Conservation (phyloP, 805 yeast species). For the Lachancea meyersii region DNA sequence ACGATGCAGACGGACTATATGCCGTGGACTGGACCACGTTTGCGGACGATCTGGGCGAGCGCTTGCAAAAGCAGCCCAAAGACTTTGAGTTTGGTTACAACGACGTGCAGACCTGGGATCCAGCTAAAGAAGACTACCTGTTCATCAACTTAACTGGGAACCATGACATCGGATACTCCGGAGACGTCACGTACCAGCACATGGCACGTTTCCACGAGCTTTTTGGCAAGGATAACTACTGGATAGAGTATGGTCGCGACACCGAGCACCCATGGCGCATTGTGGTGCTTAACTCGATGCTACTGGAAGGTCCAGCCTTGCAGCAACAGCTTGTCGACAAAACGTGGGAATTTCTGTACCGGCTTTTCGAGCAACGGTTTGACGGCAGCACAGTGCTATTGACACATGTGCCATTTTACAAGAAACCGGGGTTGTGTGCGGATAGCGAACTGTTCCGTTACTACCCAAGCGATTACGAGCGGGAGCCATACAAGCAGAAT, state of each 20-base stretch:
- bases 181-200: slow-evolving; percentile 90
- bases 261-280: slow-evolving; percentile 75
- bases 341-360: slow-evolving; percentile 69
- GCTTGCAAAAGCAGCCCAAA: slow-evolving; percentile 21
- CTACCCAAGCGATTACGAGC: slow-evolving; percentile 47
- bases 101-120: slow-evolving; percentile 64
- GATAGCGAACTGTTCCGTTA: slow-evolving; percentile 76
- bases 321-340: slow-evolving; percentile 62
- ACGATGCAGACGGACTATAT: slow-evolving; percentile 26
- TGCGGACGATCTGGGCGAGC: slow-evolving; percentile 23
- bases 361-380: slow-evolving; percentile 49
- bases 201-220: slow-evolving; percentile 66
- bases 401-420: slow-evolving; percentile 87
- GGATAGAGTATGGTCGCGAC: slow-evolving; percentile 60
- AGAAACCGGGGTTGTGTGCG: slow-evolving; percentile 70
- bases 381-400: slow-evolving; percentile 75
- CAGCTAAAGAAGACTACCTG: slow-evolving; percentile 48
- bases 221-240: slow-evolving; percentile 83
- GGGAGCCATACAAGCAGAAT: slow-evolving; percentile 63
- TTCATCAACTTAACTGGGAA: slow-evolving; percentile 87
- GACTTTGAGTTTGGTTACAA: slow-evolving; percentile 45
- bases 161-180: slow-evolving; percentile 93
- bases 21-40: slow-evolving; percentile 25
- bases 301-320: slow-evolving; percentile 84
- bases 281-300: slow-evolving; percentile 78